These are phyloP conservation scores for Aurantiochytrium sp. DNA, from an alignment of 108 stramenopile species.

Conservation along the genomic window DNA sequence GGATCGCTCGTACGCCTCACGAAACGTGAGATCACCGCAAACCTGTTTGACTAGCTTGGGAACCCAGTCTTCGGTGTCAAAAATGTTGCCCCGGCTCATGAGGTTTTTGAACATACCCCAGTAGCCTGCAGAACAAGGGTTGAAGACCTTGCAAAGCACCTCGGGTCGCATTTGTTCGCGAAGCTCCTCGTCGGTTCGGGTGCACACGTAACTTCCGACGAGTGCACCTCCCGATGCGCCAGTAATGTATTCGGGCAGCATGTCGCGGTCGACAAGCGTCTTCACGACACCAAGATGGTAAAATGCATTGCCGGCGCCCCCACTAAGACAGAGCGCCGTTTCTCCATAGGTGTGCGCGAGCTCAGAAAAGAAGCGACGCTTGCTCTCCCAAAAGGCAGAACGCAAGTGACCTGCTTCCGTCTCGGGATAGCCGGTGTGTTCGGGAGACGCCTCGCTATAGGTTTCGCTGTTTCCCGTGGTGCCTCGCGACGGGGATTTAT, in stretches of 20 bases:
- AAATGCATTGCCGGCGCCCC: neutral
- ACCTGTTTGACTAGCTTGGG: neutral
- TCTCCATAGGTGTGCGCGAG: conserved; percentile 11
- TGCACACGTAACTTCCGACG: neutral
- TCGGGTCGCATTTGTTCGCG: conserved; percentile 1
- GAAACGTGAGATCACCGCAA: neutral
- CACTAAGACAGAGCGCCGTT: neutral
- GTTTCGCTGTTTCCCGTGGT: neutral
- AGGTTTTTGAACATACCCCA: neutral
- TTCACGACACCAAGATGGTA: conserved; percentile 1
- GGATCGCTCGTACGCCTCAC: neutral
- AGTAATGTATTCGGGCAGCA: neutral
- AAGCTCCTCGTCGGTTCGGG: conserved; percentile 4
- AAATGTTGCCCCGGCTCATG: neutral
- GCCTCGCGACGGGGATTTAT: neutral
- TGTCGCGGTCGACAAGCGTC: neutral
- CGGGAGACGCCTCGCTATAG: neutral
- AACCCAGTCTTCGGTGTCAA: neutral
- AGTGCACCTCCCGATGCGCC: conserved; percentile 3
- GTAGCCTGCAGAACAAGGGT: neutral
- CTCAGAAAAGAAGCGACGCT: conserved; percentile 1
- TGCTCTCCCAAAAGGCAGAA: neutral
- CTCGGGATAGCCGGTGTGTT: neutral
- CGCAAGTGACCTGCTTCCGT: neutral
- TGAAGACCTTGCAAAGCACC: neutral